Base-by-base conservation (phyloP, 805 yeast species). In the Candida methanosorbosa region DNA sequence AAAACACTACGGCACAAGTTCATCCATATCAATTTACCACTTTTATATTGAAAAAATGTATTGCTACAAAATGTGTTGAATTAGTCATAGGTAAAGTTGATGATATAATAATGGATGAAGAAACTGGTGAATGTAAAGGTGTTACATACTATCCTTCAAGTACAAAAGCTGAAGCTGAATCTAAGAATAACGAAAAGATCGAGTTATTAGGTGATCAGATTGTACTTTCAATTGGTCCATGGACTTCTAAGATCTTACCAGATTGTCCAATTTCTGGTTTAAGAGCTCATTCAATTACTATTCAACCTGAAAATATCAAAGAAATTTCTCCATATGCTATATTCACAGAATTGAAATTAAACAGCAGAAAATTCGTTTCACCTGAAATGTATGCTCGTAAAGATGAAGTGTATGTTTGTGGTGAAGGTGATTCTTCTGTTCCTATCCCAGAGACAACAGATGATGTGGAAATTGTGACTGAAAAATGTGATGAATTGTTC, bases 331-430 rank as follows among this genome's bases (percentile, higher is more conserved):
- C 97, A 3, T 86, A 77, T 55, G 97, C 97, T 5, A 78, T 92
- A 27, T 92, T 90, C 63, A 86, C 97, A 6, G 97, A 92, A 57
- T 66, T 90, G 41, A 78, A 78, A 50, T 64, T 84, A n/a, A 74
- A 72, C n/a, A 64, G 69, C 17, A 65, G 66, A 29, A 70, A 76
- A 30, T 82, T 78, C 57, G 88, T 84, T 18, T 76, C 94, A 2
- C 98, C 98, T 0, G 98, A 90, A 54, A 77, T 92, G 42, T 90
- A 90, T 56, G 95, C 97, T 8, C 72, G 98, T 54, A 81, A 78
- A 49, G 96, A 90, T 59, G 98, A 92, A 58, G 92, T 90, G 28
- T 90, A 88, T 50, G 92, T 92, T 2, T 90, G 97, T 61, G 97
- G 98, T 30, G 98, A 92, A 59, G 95, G 96, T 30, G 97, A 87